Base-by-base conservation (phyloP, 169 alveolate species). In the Cryptosporidium ryanae region DNA sequence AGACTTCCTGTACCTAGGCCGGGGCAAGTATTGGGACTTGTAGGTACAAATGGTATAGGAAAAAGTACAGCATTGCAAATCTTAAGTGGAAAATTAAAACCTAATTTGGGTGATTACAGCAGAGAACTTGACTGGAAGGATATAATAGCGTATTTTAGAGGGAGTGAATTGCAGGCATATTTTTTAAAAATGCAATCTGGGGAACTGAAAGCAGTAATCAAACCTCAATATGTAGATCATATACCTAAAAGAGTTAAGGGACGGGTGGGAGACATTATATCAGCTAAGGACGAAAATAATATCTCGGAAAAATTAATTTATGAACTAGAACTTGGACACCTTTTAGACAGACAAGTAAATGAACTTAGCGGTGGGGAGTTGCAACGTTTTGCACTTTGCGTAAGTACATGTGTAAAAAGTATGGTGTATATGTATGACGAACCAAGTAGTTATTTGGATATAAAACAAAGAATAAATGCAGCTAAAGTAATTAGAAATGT, bases 361-460 rank as follows among this genome's bases (percentile, higher is more conserved):
- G 96, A 97, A 32, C 92, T 98, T 12, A 97, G 99, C 18, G 99
- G 99, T 34, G 99, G 99, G 25, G 99, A 98, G 90, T 91, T 98
- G 44, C 98, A 98, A 92, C 91, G 99, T 52, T 98, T 98, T 90
- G 99, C 99, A 70, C 95, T 98, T 29, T 93, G 98, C 27, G 98
- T 97, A 48, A 97, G 98, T 17, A 94, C 97, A n/a, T 93, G 97
- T 61, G 96, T 95, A 89, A 94, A 96, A 63, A 94, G 98, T 25
- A 96, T 97, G 67, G 99, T 98, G 52, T 96, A 96, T 82, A 98
- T 98, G 99, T 98, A 97, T 90, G 99, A 98, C 91, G 99, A 98
- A 93, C 99, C 99, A 0, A 95, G 99, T 66, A 96, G 99, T 55
- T 98, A 98, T 91, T 94, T 98, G 67, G 99, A 98, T 92, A 98